Evolutionary conservation across 2,329 filamentous ascomycete species (phyloP).

Genomic region (Fonsecaea pugnacius): DNA sequence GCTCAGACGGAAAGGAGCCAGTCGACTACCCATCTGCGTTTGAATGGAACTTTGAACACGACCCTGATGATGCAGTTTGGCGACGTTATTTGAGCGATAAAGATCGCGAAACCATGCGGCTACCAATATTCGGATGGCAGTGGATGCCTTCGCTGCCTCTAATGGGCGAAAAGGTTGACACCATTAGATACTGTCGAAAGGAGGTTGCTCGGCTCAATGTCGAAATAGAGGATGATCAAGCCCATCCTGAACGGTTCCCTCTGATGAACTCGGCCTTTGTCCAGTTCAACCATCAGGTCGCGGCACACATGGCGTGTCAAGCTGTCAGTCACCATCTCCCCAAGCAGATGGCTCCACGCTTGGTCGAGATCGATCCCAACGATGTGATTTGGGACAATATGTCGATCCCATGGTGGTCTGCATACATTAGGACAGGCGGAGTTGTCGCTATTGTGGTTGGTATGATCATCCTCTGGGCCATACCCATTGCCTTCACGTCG

Average conservation of each 20-base stretch:
- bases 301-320: slow-evolving; percentile 97
- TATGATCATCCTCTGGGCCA: slow-evolving; percentile 86
- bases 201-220: slow-evolving; percentile 85
- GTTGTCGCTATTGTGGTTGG: slow-evolving; percentile 69
- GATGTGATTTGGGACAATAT: slow-evolving; percentile 98
- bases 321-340: slow-evolving; percentile 87
- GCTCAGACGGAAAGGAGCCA: slow-evolving; percentile 32
- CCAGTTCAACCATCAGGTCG: slow-evolving; percentile 97
- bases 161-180: slow-evolving; percentile 88
- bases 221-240: slow-evolving; percentile 90
- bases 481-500: slow-evolving; percentile 87
- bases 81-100: slow-evolving; percentile 78
- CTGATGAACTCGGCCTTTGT: slow-evolving; percentile 97
- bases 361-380: slow-evolving; percentile 89
- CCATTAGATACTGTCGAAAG: slow-evolving; percentile 86
- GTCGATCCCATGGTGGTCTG: slow-evolving; percentile 92
- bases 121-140: slow-evolving; percentile 64
- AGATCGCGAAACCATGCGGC: slow-evolving; percentile 80
- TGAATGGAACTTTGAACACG: slow-evolving; percentile 65
- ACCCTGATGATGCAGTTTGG: slow-evolving; percentile 73
- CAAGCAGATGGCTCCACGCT: slow-evolving; percentile 87
- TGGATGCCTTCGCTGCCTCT: slow-evolving; percentile 82
- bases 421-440: slow-evolving; percentile 72
- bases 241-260: slow-evolving; percentile 81
- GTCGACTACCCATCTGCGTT: slow-evolving; percentile 65